Evolutionary conservation across 23 red algal species (phyloP), one percentile per base, ranked within the genome.

Genomic region (Agarophyton chilense): DNA sequence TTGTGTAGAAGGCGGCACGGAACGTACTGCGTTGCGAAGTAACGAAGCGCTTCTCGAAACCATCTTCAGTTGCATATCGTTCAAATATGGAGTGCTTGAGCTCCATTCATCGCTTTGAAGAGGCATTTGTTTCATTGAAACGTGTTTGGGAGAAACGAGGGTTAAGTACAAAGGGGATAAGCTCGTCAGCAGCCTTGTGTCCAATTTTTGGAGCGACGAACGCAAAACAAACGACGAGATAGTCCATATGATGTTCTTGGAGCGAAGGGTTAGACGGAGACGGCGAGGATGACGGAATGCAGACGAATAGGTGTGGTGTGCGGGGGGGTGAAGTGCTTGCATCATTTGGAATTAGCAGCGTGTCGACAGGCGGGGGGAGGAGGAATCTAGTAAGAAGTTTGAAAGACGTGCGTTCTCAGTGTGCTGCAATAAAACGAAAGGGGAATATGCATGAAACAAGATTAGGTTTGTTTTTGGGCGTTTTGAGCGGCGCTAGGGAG

Each of bases 11-110:
- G 24, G 24, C 29, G 55, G 55, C 55, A 4, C 55, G 55, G 22
- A 58, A 58, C 55, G 24, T 58, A 58, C 55, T 25, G 19, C 29
- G 7, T 4, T 2, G 29, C 4, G 55, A 28, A 25, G 55, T 58
- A 58, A 58, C 19, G 12, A 58, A 58, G 55, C 55, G 55, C 12
- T 58, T 25, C 55, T 28, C 55, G 29, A 58, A 58, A 21, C 55
- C 55, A 25, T 58, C 55, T 58, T 28, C 12, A 58, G 22, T 58
- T 9, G 55, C 55, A 25, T 58, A 58, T 58, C 55, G 2, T 11
- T 58, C 22, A 58, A 58, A 58, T 58, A 58, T 58, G 55, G 55
- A 58, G 55, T 58, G 22, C 55, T 58, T 58, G 22, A 58, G 55
- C 55, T 58, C 55, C 55, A 25, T 58, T 4, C 55, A 58, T 28